These are phyloP conservation scores for Poa annua DNA, from an alignment of 176 grass and related monocot species.

Conservation along the genomic window DNA sequence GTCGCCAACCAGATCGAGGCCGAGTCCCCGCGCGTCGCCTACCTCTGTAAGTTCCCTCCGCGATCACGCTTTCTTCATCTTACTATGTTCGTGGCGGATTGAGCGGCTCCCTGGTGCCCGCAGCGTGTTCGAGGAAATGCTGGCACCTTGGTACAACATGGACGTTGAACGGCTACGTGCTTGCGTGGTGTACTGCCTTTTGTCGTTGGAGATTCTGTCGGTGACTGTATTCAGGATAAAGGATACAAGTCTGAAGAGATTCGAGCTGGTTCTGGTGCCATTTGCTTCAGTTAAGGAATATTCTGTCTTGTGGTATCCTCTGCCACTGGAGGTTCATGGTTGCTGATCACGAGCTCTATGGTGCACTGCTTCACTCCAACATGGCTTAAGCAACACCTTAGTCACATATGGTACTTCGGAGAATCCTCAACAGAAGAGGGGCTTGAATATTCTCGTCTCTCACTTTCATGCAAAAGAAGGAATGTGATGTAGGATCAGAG, in stretches of 20 bases:
- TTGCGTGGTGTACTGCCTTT: background rate
- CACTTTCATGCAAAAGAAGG: conserved; percentile 21
- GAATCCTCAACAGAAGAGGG: background rate
- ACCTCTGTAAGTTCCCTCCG: conserved; percentile 64
- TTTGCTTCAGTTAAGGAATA: conserved; percentile 27
- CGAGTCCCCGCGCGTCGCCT: conserved; percentile 89
- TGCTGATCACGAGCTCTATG: background rate
- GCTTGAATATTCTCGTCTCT: conserved; percentile 15
- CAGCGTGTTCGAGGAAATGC: conserved; percentile 49
- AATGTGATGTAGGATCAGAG: background rate
- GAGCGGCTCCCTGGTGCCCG: background rate
- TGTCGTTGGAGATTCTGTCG: background rate
- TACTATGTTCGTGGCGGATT: background rate
- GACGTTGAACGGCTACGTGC: background rate
- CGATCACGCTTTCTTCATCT: background rate
- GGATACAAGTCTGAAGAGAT: conserved; percentile 4
- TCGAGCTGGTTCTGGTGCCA: conserved; percentile 24
- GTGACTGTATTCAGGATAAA: background rate
- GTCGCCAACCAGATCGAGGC: conserved; percentile 75
- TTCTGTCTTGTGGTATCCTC: conserved; percentile 22
- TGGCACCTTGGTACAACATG: too few species aligned
- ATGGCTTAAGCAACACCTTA: background rate
- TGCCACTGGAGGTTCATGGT: background rate
- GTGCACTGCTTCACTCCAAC: conserved; percentile 7
- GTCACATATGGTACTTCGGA: background rate